Evolutionary conservation across 345 rosid genomes (phyloP).

Genomic region (Noccaea caerulescens): DNA sequence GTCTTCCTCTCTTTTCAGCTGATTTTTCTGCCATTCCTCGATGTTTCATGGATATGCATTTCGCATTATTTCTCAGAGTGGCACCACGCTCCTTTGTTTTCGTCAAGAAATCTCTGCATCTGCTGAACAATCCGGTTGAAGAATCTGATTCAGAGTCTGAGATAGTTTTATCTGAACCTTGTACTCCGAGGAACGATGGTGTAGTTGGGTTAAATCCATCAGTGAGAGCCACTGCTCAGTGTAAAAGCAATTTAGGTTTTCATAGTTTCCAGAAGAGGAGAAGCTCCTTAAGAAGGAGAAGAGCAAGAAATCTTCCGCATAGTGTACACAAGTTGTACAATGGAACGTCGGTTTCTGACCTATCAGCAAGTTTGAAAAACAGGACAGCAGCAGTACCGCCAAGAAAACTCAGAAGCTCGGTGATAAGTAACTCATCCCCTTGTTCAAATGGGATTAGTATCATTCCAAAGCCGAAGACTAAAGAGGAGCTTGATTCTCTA

Average conservation of each 20-base stretch:
- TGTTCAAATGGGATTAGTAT: constrained; percentile 46
- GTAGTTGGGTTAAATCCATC: constrained; percentile 50
- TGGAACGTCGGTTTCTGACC: constrained; percentile 64
- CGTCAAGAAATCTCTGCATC: constrained; percentile 49
- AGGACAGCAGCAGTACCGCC: constrained; percentile 53
- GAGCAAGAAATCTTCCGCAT: constrained; percentile 58
- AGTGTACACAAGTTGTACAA: constrained; percentile 52
- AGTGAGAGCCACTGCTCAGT: constrained; percentile 50
- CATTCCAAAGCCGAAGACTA: constrained; percentile 36
- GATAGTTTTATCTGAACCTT: constrained; percentile 28
- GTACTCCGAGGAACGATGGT: constrained; percentile 40
- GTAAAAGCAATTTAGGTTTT: constrained; percentile 55
- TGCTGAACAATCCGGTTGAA: constrained; percentile 37
- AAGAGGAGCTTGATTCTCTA: constrained; percentile 47
- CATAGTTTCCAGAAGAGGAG: constrained; percentile 75
- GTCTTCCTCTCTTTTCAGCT: constrained; percentile 60
- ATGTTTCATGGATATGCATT: constrained; percentile 67
- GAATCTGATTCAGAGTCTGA: constrained; percentile 35
- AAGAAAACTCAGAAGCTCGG: constrained; percentile 59
- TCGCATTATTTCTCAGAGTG: constrained; percentile 40
- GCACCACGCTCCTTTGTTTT: constrained; percentile 44
- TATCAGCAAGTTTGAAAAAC: constrained; percentile 60
- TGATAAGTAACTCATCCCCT: constrained; percentile 40
- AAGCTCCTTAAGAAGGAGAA: constrained; percentile 70
- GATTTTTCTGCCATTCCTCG: constrained; percentile 73